Conservation (phyloP, 1,139 yeast genomes). For the Saccharomyces hybrid region DNA sequence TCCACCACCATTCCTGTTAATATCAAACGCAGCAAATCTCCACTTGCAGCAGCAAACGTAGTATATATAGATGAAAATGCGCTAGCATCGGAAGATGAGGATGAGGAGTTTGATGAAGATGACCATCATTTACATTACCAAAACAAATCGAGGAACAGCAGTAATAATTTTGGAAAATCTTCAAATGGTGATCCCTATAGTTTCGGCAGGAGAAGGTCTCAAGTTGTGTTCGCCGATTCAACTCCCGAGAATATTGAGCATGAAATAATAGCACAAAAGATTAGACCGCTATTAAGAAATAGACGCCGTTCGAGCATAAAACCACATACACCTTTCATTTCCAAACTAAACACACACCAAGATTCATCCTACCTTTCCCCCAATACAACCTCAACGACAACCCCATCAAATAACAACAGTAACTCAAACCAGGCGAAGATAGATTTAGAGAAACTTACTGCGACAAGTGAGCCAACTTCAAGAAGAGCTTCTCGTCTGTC, state of each 20-base stretch:
- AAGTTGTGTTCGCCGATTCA: constrained; percentile 22
- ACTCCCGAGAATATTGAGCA: constrained; percentile 19
- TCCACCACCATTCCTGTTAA: constrained; percentile 3
- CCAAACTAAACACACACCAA: constrained; percentile 3
- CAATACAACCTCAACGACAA: not conserved
- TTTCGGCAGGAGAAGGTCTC: constrained; percentile 20
- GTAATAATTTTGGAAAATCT: constrained; percentile 4
- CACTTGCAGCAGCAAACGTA: constrained; percentile 11
- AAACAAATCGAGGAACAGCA: constrained; percentile 28
- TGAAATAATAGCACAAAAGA: constrained; percentile 33
- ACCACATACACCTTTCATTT: constrained; percentile 4
- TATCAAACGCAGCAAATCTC: not conserved
- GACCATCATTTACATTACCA: not conserved
- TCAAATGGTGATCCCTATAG: not conserved
- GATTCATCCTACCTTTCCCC: constrained; percentile 1
- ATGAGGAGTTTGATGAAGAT: constrained; percentile 14
- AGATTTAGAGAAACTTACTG: constrained; percentile 10
- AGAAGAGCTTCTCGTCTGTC: constrained; percentile 18
- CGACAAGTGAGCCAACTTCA: constrained; percentile 8
- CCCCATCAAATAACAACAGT: not conserved
- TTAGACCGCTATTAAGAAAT: constrained; percentile 10
- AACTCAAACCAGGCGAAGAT: constrained; percentile 7
- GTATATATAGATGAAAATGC: constrained; percentile 38
- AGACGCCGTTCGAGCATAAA: constrained; percentile 5
- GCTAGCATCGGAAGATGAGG: constrained; percentile 34